Evolutionary conservation across 2,329 filamentous ascomycete genomes (phyloP).

Genomic region (Neurospora crassa): DNA sequence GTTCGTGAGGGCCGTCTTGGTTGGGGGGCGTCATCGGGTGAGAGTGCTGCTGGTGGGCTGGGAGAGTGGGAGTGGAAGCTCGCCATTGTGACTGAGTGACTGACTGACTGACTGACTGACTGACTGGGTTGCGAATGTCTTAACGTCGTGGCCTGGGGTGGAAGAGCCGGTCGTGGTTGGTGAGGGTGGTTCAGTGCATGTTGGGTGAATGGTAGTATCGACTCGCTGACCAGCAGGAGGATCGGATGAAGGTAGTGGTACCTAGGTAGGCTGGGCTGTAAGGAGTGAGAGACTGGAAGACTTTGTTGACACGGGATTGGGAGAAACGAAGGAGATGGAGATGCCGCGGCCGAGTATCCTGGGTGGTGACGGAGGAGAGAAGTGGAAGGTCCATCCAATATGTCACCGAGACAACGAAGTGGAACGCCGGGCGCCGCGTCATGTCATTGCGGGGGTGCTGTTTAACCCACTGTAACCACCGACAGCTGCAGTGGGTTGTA

Average conservation of each 20-base stretch:
- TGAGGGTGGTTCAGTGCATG: not conserved
- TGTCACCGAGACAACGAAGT: no score
- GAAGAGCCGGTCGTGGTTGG: not conserved
- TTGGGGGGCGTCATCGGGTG: not conserved
- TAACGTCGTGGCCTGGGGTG: not conserved
- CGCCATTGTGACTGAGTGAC: not conserved
- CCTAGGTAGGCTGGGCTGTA: not conserved
- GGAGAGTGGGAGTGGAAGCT: not conserved
- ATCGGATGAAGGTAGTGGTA: not conserved
- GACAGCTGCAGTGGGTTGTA: no score
- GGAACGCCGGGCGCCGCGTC: no score
- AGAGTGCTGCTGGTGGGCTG: conserved; percentile 7
- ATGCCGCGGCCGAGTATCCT: no score
- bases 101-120: no score
- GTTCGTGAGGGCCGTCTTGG: not conserved
- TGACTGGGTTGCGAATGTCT: not conserved
- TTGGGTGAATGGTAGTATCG: not conserved
- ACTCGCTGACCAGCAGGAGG: not conserved
- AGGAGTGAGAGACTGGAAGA: not conserved
- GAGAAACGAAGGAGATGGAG: not conserved
- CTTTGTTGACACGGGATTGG: not conserved
- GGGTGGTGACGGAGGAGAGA: no score
- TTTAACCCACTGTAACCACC: no score
- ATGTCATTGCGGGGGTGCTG: no score
- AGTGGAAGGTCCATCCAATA: no score